These are phyloP conservation scores for Daucus carota DNA, from an alignment of 129 eudicot species.

Conservation along the genomic window DH1_v3.0 NC_030381.2:34644501-34645000, in stretches of 20 bases:
- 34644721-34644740: background rate
- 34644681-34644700: background rate
- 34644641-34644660: background rate
- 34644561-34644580: background rate
- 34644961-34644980: conserved; percentile 27
- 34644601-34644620: background rate
- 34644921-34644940: conserved; percentile 16
- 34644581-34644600: background rate
- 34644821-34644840: background rate
- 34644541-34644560: background rate
- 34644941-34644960: conserved; percentile 29
- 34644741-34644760: background rate
- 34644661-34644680: background rate
- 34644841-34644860: background rate
- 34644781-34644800: background rate
- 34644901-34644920: background rate
- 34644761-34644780: background rate
- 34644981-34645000: conserved; percentile 43
- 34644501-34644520: background rate
- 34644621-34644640: background rate
- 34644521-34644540: background rate
- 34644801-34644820: background rate
- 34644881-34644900: background rate
- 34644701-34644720: background rate
- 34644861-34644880: background rate